phyloP scores from a whole-genome alignment of 2,329 filamentous ascomycete genomes.

The Clarireedia sp. region DNA sequence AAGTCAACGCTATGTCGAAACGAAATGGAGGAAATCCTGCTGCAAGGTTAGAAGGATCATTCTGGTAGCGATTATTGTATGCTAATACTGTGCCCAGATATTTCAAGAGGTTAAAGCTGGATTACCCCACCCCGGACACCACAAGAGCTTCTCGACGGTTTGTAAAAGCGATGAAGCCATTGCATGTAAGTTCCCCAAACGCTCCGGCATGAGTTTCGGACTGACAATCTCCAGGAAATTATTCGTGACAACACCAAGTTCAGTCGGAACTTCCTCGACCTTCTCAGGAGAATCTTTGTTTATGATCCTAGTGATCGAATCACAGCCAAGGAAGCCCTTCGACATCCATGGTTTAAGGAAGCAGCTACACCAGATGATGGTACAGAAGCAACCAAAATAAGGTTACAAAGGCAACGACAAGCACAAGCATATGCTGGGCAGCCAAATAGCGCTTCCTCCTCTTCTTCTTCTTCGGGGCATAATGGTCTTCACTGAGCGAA shows the following conservation, averaged over 20 bases:
- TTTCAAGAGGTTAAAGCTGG: conserved; percentile 57
- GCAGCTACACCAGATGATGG: conserved; percentile 56
- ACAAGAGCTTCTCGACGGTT: conserved; percentile 57
- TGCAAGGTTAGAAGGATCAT: conserved; percentile 45
- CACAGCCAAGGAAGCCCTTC: conserved; percentile 56
- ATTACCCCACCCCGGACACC: conserved; percentile 57
- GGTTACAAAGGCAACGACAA: conserved; percentile 28
- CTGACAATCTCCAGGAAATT: conserved; percentile 45
- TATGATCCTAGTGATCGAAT: conserved; percentile 60
- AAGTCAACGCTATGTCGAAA: conserved; percentile 48
- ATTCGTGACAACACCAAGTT: conserved; percentile 53
- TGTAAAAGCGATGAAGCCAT: conserved; percentile 63
- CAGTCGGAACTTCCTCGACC: conserved; percentile 54
- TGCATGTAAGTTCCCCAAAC: conserved; percentile 42
- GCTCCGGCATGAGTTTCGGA: background rate
- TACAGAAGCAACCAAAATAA: conserved; percentile 59
- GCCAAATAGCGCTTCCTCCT: conserved; percentile 7
- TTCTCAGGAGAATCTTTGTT: conserved; percentile 59
- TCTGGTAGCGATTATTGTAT: background rate
- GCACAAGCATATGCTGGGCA: conserved; percentile 8
- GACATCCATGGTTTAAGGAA: conserved; percentile 63
- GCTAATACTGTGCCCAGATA: conserved; percentile 42
- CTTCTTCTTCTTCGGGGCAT: conserved; percentile 13
- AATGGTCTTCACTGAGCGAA: conserved; percentile 24
- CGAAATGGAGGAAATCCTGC: conserved; percentile 52